Evolutionary conservation across 2,329 filamentous ascomycete genomes (phyloP).

Genomic region (Talaromyces rugulosus): DNA sequence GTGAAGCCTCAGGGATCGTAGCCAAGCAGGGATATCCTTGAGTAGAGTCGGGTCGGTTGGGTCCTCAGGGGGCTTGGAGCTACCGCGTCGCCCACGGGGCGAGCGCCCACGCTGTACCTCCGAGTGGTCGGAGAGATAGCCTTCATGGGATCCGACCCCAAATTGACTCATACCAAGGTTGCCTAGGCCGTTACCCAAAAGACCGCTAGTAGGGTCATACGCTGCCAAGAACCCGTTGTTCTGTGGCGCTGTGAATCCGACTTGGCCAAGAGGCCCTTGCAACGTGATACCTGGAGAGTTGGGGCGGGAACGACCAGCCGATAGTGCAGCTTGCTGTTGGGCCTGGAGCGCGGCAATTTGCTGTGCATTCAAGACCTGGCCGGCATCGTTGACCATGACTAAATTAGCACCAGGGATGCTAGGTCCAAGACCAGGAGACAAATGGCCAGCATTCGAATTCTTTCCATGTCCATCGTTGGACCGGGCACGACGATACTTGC

Average conservation of each 20-base stretch:
- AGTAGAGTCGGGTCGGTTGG: constrained; percentile 86
- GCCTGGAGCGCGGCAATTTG: constrained; percentile 79
- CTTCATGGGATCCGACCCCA: constrained; percentile 67
- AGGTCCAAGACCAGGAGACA: constrained; percentile 62
- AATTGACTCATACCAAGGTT: constrained; percentile 69
- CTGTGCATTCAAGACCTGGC: constrained; percentile 79
- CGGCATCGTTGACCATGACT: constrained; percentile 92
- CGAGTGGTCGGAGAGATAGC: constrained; percentile 89
- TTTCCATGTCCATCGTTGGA: constrained; percentile 69
- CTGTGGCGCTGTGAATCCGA: constrained; percentile 81
- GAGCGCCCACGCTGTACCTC: constrained; percentile 88
- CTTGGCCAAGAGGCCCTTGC: constrained; percentile 60
- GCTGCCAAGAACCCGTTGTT: constrained; percentile 92
- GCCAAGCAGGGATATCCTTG: constrained; percentile 93
- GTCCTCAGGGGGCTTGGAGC: constrained; percentile 96
- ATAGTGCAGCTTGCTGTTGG: constrained; percentile 55
- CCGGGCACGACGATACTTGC: constrained; percentile 87
- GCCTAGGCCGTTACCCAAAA: constrained; percentile 67
- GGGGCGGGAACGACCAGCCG: constrained; percentile 74
- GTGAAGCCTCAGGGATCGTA: constrained; percentile 88
- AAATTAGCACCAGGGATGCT: constrained; percentile 69
- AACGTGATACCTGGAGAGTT: constrained; percentile 84
- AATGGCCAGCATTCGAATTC: constrained; percentile 47
- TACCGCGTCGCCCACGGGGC: constrained; percentile 85
- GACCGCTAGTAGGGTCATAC: constrained; percentile 69